Conservation (phyloP, 2,329 filamentous ascomycete species). For the Ophiostoma ulmi region DNA sequence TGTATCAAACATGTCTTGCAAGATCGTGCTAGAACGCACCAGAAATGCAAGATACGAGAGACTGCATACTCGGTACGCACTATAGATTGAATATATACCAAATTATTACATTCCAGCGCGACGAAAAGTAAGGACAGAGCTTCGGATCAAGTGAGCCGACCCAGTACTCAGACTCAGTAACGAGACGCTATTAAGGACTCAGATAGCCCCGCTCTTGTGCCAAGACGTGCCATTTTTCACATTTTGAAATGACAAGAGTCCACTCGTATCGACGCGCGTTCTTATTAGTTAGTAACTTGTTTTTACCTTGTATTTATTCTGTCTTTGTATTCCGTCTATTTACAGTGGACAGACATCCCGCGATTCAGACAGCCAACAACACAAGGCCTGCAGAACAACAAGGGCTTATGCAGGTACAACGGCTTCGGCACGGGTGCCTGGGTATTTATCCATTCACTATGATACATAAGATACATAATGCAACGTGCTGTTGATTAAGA, state of each 20-base stretch:
- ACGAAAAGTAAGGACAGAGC: not conserved
- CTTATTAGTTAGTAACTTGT: not conserved
- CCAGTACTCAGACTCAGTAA: too few relatives aligned
- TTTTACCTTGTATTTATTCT: not conserved
- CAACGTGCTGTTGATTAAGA: too few relatives aligned
- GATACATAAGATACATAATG: not conserved
- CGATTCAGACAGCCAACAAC: not conserved
- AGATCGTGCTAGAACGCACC: too few relatives aligned
- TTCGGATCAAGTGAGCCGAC: not conserved
- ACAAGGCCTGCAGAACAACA: not conserved
- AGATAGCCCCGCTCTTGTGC: not conserved
- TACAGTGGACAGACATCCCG: not conserved
- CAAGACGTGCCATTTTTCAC: not conserved
- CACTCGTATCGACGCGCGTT: not conserved
- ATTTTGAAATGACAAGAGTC: not conserved
- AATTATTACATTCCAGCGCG: not conserved
- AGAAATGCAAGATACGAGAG: too few relatives aligned
- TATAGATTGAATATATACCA: too few relatives aligned
- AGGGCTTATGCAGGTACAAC: slow-evolving; percentile 2
- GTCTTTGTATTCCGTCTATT: not conserved
- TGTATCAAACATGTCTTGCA: too few relatives aligned
- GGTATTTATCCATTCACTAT: not conserved
- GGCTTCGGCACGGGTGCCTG: slow-evolving; percentile 1
- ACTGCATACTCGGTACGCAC: too few relatives aligned
- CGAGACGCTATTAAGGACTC: not conserved